phyloP scores from a whole-genome alignment of 2,329 filamentous ascomycete species.

The Rhynchosporium graminicola region DNA sequence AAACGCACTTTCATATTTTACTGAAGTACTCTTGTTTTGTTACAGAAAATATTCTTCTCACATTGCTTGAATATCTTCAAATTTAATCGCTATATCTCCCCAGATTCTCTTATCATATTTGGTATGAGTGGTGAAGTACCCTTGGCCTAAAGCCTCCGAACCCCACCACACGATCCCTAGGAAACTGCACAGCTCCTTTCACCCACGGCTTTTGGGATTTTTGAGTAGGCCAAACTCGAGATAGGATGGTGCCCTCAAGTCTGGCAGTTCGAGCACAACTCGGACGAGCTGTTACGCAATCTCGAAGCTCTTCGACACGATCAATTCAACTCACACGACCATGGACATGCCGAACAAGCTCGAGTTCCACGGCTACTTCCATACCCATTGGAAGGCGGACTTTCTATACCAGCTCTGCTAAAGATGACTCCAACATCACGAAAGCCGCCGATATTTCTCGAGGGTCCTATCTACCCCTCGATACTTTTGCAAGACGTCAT shows the following conservation, averaged over 20 bases:
- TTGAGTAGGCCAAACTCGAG: slow-evolving; percentile 11
- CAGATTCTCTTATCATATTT: slow-evolving; percentile 5
- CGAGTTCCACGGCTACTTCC: slow-evolving; percentile 20
- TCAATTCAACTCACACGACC: slow-evolving; percentile 28
- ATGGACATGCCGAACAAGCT: slow-evolving; percentile 31
- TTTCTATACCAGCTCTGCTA: slow-evolving; percentile 40
- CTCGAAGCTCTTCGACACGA: slow-evolving; percentile 24
- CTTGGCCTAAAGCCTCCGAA: slow-evolving; percentile 25
- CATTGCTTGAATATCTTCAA: not conserved
- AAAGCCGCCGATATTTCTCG: slow-evolving; percentile 28
- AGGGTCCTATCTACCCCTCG: slow-evolving; percentile 49
- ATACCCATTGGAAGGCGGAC: slow-evolving; percentile 33
- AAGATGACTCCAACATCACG: slow-evolving; percentile 34
- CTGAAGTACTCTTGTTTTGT: not conserved
- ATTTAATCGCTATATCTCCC: not conserved
- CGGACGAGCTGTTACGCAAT: slow-evolving; percentile 28
- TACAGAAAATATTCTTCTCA: not conserved
- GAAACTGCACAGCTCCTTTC: slow-evolving; percentile 12
- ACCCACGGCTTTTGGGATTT: slow-evolving; percentile 25
- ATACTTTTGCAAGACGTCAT: slow-evolving; percentile 74
- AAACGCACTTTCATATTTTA: slow-evolving; percentile 9
- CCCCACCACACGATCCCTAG: slow-evolving; percentile 27
- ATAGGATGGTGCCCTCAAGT: slow-evolving; percentile 34
- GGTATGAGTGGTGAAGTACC: slow-evolving; percentile 22
- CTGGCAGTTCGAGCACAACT: slow-evolving; percentile 33